Percentiles rank a stretch among this genome's conserved stretches.
These are phyloP conservation scores for Potentilla sterilis DNA, from an alignment of 306 rosid species.

Conservation along the genomic window DNA sequence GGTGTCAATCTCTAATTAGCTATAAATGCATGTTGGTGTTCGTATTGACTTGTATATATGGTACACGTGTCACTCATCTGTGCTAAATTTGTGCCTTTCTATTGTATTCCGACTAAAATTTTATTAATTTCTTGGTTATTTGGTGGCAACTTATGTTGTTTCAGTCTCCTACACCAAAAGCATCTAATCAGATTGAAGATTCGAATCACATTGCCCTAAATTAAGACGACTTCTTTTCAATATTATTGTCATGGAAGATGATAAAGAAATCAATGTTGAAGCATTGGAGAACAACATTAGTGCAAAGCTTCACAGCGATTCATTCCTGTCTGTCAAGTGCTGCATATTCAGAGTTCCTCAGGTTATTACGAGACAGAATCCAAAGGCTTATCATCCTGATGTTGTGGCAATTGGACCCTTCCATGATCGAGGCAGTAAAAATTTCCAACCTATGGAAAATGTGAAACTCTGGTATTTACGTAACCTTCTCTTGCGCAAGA, in stretches of 20 bases:
- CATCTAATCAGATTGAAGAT: no score
- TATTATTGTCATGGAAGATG: background rate
- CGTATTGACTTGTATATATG: no score
- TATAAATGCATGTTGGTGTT: no score
- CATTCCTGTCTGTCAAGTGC: background rate
- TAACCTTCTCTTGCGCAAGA: background rate
- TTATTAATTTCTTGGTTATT: no score
- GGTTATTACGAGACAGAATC: background rate
- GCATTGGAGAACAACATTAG: background rate
- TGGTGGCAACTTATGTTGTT: no score
- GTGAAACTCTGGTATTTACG: background rate
- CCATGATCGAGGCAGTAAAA: background rate
- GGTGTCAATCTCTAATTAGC: no score
- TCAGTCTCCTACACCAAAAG: no score
- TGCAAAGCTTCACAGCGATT: background rate
- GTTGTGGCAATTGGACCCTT: slow-evolving; percentile 7
- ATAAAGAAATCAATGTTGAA: background rate
- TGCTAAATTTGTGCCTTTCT: no score
- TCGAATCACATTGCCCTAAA: no score
- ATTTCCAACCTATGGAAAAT: background rate
- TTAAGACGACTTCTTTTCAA: no score
- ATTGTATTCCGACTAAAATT: no score
- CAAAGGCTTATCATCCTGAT: slow-evolving; percentile 1
- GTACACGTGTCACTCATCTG: no score
- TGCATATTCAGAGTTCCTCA: slow-evolving; percentile 10